Base-by-base conservation (phyloP, 495 filamentous ascomycete genomes). In the Penicillium tannophilum region DNA sequence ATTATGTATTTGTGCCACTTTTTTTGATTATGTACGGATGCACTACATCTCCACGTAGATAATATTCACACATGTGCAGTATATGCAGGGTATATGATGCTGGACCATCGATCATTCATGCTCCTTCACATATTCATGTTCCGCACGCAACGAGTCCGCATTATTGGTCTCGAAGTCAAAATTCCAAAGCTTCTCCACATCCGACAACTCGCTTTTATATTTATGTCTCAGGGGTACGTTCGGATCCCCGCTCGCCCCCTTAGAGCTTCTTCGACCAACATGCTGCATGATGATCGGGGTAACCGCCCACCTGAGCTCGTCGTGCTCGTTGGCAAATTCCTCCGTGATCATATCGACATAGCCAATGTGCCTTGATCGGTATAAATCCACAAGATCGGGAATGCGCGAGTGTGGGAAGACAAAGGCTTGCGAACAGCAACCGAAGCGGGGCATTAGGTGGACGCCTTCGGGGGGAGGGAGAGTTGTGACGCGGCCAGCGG, bases 231-330 rank as follows among this genome's bases (percentile, higher is more conserved):
- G 9, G 31, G 10, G 20, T 23, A 23, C 46, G 2, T 30, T 9
- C 30, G 62, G 59, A 30, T 63, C 59, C 19, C 20, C 20, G 20
- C 20, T 23, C 20, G 20, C 20, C 20, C 58, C 59, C 50, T 76
- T 74, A 17, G 67, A 67, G 55, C 72, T 75, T 65, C 61, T 71
- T 9, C 65, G 55, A 12, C 79, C 80, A 23, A 82, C 72, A 69
- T 83, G 83, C 63, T 83, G 82, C 26, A 86, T 62, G 19, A 84
- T 60, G 59, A 71, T 77, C 1, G 82, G 83, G 1, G 75, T 79
- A 30, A 80, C 48, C 6, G 79, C 81, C 79, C 75, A 83, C n/a
- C 81, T 64, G 39, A 66, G 55, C 71, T 61, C 67, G 5, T 68
- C 59, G 23, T 72, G 52, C 10, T 53, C 42, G 50, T 76, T 67